Evolutionary conservation across 116 monocot species (phyloP), one percentile per base, ranked within the genome.

Genomic region (Zostera marina): DNA sequence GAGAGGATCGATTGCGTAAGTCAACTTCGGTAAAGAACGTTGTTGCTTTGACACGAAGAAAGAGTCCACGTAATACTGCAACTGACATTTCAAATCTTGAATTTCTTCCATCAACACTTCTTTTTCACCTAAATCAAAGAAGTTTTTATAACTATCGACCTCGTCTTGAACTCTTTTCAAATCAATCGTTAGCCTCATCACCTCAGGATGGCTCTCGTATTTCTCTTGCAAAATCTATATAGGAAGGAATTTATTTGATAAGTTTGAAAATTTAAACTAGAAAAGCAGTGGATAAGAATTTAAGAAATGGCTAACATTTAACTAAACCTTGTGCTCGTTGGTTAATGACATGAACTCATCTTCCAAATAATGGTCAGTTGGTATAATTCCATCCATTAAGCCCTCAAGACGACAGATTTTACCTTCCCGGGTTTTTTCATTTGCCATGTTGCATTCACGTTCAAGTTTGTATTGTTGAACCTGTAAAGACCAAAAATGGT

Each of bases 391-490:
- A 77, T 99, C 91, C 87, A 99, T 84, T 45, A 99, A 81, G 17
- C 67, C 72, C 65, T 99, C 99, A 52, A 99, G 84, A n/a, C 91
- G 83, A 53, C 70, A 66, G 56, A 99, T 87, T 71, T 86, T 99
- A 46, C 83, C 87, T 57, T 99, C 87, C 0, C 87, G 72, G 41
- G 77, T 77, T 46, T 81, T 75, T 60, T 76, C 91, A 73, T 91
- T 87, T 44, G 81, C 64, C 0, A 84, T 71, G 71, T 73, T 79
- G 68, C 99, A 91, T 66, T 99, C 99, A 53, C 91, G 83, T 51
- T 99, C 99, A 72, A 84, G 91, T 62, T 87, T 99, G 69, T 99
- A 99, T 59, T 99, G 99, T 54, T 84, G 81, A 38, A 87, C 79
- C 98, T 99, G 69, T 52, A 70, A 59, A 53, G 23, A 0, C 17